Evolutionary conservation across 176 grass and related monocot genomes (phyloP), one percentile per base, ranked within the genome.

Genomic region (Cenchrus purpureus): DNA sequence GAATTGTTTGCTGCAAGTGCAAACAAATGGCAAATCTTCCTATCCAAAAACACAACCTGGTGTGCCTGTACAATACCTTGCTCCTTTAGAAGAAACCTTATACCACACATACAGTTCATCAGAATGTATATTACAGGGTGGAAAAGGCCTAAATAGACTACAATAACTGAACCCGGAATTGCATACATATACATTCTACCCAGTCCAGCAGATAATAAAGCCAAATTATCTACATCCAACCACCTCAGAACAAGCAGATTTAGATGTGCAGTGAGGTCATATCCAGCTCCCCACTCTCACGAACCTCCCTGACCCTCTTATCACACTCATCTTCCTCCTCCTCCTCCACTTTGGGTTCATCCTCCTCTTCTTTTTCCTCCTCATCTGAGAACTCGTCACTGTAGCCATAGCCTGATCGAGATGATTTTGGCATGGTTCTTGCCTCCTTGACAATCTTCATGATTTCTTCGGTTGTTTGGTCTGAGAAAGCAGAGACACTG

Each of bases 281-380:
- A 51, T 85, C 58, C 53, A 82, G 78, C 15, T 87, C 84, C 15
- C 78, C 87, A 10, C 78, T 90, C 25, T 86, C 92, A 51, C 77
- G 87, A 31, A 87, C 77, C 76, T 78, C 85, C 62, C 83, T 87
- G 34, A 90, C 87, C 32, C 77, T 85, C 61, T 76, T 87, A 22
- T 94, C 92, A 49, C 88, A 85, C 78, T 94, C 89, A 62, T 89
- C 89, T 76, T 91, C 92, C 11, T 87, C 82, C 1, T 32, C 31
- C 31, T 90, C 81, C 6, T 28, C 75, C 32, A 87, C 77, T 83
- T 69, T 65, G 44, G 79, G 32, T 25, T 56, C 68, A 3, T 34
- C 51, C 46, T 68, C 59, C 37, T 82, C 87, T 64, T 84, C 67
- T 6, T 44, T 86, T 72, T 53, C 84, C 57, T 91, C 92, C 4